Evolutionary conservation across 139 green algal species (phyloP).

Genomic region (Pleodorina starrii): DNA sequence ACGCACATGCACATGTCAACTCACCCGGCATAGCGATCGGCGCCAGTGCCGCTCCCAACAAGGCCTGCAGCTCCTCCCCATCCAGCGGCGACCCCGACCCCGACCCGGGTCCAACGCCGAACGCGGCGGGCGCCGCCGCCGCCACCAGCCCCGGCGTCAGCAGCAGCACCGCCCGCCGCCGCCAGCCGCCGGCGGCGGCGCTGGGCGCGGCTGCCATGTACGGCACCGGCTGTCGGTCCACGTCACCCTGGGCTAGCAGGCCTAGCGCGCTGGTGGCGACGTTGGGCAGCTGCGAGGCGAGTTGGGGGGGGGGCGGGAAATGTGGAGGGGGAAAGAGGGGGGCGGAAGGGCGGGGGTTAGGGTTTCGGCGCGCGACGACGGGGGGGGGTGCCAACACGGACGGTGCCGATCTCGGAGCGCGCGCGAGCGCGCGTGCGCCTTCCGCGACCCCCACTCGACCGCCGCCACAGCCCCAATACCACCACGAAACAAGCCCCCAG

Average conservation of each 20-base stretch:
- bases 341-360: too few relatives aligned
- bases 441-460: too few relatives aligned
- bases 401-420: too few relatives aligned
- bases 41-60: constrained; percentile 48
- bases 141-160: constrained; percentile 19
- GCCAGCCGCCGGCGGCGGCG: constrained; percentile 18
- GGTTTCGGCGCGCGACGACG: too few relatives aligned
- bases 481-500: too few relatives aligned
- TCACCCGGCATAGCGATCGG: constrained; percentile 48
- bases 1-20: background rate
- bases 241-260: background rate
- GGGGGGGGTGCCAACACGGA: too few relatives aligned
- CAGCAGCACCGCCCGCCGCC: constrained; percentile 45
- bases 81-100: background rate
- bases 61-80: constrained; percentile 13
- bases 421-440: too few relatives aligned
- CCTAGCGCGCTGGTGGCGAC: background rate
- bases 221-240: background rate
- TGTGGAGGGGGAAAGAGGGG: background rate
- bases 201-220: background rate
- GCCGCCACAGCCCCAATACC: too few relatives aligned
- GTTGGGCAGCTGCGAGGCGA: constrained; percentile 22
- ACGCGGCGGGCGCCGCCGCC: background rate
- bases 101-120: too few relatives aligned
- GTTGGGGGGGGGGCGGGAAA: background rate